Base-by-base conservation (phyloP, 1,284 basidiomycete species). In the Heliocybe sulcata region DNA sequence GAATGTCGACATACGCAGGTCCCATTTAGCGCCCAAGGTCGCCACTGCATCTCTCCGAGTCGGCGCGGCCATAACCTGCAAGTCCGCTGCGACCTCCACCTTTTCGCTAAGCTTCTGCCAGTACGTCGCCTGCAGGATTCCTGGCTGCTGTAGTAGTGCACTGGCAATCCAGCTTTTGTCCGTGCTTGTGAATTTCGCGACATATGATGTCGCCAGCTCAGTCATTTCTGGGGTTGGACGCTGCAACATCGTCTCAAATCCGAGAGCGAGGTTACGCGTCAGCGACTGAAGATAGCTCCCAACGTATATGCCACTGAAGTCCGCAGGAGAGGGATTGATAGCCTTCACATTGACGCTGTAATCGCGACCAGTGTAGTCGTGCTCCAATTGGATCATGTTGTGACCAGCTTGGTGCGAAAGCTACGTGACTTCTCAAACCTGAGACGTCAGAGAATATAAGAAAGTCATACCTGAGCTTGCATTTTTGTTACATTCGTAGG, bases 61-160 rank as follows among this genome's bases (percentile, higher is more conserved):
- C 2, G 88, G 86, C 45, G 85, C 80, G 53, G 89, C 84, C 58
- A 95, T 80, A 56, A 96, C 72, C 69, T 94, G 87, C 60, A 99
- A 73, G 66, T 99, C 96, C 33, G 94, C 93, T 14, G 92, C 97
- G n/a, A 96, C 94, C 57, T 99, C 96, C n/a, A 99, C 91, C 74
- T 96, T 95, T 57, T 97, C 94, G 70, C 86, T 88, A 56, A 99
- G 74, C 69, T 92, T 92, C 63, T 98, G 95, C 91, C 92, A 98
- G 74, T 99, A 99, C 14, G 94, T 96, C 45, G 94, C 84, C 71
- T 95, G 91, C 35, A 98, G 66, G 54, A 95, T 81, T 35, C 96
- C 95, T 45, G 82, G 77, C n/a, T 87, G 80, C 70, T 97, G 93
- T 33, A 97, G 64, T 67, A 95, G 93, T 9, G 93, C 90, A 3